Evolutionary conservation across 768 basidiomycete species (phyloP).

Genomic region (Termitomyces sp.): DNA sequence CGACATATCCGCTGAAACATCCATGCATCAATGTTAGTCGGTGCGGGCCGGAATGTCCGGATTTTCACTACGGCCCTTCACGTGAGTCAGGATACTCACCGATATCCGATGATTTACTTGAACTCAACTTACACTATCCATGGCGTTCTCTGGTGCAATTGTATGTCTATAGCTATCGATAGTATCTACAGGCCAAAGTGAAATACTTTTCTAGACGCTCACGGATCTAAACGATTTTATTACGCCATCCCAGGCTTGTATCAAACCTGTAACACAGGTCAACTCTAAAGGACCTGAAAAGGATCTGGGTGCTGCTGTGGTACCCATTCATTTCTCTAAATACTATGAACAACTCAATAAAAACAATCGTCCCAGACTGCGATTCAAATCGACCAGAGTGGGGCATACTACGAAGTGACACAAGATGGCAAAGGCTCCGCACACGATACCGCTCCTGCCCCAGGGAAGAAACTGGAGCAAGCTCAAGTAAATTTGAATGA

Average conservation of each 20-base stretch:
- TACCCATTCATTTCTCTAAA: conserved; percentile 16
- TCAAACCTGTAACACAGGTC: conserved; percentile 78
- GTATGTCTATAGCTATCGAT: conserved; percentile 37
- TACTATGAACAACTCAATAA: background rate
- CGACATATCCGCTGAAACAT: too few species aligned
- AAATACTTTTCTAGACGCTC: conserved; percentile 54
- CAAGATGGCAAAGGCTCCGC: conserved; percentile 19
- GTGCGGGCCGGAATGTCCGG: too few species aligned
- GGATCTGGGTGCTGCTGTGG: conserved; percentile 33
- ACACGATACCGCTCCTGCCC: conserved; percentile 11
- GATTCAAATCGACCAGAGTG: conserved; percentile 82
- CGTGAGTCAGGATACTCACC: background rate
- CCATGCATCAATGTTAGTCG: too few species aligned
- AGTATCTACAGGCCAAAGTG: background rate
- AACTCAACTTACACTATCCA: conserved; percentile 22
- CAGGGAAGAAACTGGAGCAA: conserved; percentile 71
- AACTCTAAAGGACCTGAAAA: conserved; percentile 27
- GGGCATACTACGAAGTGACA: conserved; percentile 85
- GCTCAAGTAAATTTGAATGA: conserved; percentile 97
- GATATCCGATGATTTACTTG: conserved; percentile 2
- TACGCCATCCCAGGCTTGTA: conserved; percentile 93
- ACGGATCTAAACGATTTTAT: conserved; percentile 98
- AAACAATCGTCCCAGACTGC: conserved; percentile 59
- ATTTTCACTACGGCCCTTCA: background rate
- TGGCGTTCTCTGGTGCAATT: conserved; percentile 88